These are phyloP conservation scores for Termitomyces sp. DNA, from an alignment of 768 basidiomycete species.

Conservation along the genomic window DNA sequence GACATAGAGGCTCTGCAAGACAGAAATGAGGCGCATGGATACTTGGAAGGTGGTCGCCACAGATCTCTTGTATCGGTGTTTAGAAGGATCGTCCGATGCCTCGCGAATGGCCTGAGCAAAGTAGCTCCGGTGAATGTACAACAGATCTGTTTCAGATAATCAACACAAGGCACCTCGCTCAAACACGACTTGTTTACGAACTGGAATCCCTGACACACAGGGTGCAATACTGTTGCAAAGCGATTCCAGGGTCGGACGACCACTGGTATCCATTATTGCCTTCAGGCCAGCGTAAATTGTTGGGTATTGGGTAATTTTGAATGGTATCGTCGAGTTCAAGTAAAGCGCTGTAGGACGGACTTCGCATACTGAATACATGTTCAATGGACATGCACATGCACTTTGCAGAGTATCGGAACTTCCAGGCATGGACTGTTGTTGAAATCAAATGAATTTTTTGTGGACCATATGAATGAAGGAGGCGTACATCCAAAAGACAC, in stretches of 20 bases:
- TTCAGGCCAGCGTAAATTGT: conserved; percentile 35
- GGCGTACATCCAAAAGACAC: conserved; percentile 38
- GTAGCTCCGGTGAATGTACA: conserved; percentile 44
- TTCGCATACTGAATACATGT: conserved; percentile 33
- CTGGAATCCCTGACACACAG: conserved; percentile 38
- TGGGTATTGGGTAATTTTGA: conserved; percentile 42
- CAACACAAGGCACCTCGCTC: neutral
- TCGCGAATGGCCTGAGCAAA: conserved; percentile 41
- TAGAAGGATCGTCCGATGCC: conserved; percentile 33
- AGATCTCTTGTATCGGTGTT: conserved; percentile 39
- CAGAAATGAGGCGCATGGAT: conserved; percentile 35
- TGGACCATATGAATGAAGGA: neutral
- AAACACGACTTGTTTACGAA: conserved; percentile 19
- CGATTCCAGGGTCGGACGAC: conserved; percentile 30
- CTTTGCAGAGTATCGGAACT: conserved; percentile 36
- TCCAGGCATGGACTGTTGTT: conserved; percentile 36
- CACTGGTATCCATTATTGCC: conserved; percentile 27
- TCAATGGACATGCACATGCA: conserved; percentile 39
- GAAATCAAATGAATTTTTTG: neutral
- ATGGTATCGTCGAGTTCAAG: conserved; percentile 46
- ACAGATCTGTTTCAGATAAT: conserved; percentile 23
- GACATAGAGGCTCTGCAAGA: conserved; percentile 29
- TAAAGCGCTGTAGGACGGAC: conserved; percentile 35
- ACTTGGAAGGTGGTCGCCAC: conserved; percentile 39
- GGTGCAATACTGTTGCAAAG: conserved; percentile 41